Base-by-base conservation (phyloP, 75 land plant species). In the Isoetes taiwanensis region DNA sequence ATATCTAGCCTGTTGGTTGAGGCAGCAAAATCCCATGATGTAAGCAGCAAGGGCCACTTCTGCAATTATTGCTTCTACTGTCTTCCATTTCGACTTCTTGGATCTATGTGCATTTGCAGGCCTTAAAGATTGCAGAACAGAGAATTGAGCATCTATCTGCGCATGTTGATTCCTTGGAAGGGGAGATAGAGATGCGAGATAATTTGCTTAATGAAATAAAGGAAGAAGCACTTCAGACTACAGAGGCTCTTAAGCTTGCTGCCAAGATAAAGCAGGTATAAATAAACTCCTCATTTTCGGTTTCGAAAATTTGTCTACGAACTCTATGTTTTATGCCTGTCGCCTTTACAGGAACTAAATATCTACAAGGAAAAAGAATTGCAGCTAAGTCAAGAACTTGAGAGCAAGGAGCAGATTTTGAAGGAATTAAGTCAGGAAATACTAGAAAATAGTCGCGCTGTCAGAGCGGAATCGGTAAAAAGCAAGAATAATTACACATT, bases 271-370 rank as follows among this genome's bases (percentile, higher is more conserved):
- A 46, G 16, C 50, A 46, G 50, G 50, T 46, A n/a, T n/a, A n/a
- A n/a, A n/a, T n/a, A n/a, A n/a, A n/a, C n/a, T n/a, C n/a, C n/a
- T n/a, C n/a, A n/a, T n/a, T n/a, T n/a, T n/a, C n/a, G n/a, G n/a
- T n/a, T n/a, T n/a, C n/a, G n/a, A n/a, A n/a, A n/a, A n/a, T n/a
- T n/a, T n/a, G n/a, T n/a, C n/a, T n/a, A n/a, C n/a, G n/a, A n/a
- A n/a, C n/a, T n/a, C n/a, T n/a, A n/a, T n/a, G n/a, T n/a, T n/a
- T n/a, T n/a, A n/a, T n/a, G n/a, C n/a, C n/a, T n/a, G n/a, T n/a
- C n/a, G n/a, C n/a, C n/a, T 48, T 30, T 57, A 41, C 65, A 68
- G 71, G 71, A 68, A 10, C 63, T 68, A 33, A 68, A 68, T 62
- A 46, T 52, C 4, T 62, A 39, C 37, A 61, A 37, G 41, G 58